These are phyloP conservation scores for Curvularia eragrostidis DNA, from an alignment of 2,329 filamentous ascomycete genomes.

Conservation along the genomic window DNA sequence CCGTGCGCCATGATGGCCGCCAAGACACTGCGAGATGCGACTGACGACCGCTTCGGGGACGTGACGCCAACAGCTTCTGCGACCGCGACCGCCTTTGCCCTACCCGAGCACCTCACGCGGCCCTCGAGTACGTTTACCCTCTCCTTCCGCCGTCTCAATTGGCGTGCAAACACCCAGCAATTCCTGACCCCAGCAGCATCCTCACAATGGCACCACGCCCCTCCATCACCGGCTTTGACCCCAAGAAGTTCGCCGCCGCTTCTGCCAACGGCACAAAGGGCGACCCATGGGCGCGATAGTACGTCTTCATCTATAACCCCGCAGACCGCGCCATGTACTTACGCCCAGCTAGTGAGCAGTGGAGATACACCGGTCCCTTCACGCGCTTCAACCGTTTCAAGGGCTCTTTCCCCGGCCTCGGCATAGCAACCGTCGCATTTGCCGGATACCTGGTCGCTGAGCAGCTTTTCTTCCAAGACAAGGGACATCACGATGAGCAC, in stretches of 20 bases:
- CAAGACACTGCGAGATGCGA: slow-evolving; percentile 23
- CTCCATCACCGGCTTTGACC: slow-evolving; percentile 92
- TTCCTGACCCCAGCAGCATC: slow-evolving; percentile 31
- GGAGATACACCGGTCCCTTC: slow-evolving; percentile 92
- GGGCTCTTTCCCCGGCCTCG: slow-evolving; percentile 84
- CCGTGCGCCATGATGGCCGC: slow-evolving; percentile 21
- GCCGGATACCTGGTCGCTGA: slow-evolving; percentile 89
- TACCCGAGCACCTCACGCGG: slow-evolving; percentile 30
- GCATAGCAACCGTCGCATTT: slow-evolving; percentile 91
- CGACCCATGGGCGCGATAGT: slow-evolving; percentile 70
- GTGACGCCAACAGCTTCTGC: slow-evolving; percentile 28
- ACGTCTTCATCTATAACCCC: slow-evolving; percentile 36
- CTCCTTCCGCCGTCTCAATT: slow-evolving; percentile 7
- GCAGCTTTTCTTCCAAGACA: slow-evolving; percentile 80
- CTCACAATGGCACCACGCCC: slow-evolving; percentile 61
- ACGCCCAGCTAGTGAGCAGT: slow-evolving; percentile 74
- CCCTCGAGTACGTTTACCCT: slow-evolving; percentile 33
- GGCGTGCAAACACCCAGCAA: neutral
- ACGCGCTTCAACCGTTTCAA: slow-evolving; percentile 89
- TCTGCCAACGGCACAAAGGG: slow-evolving; percentile 64
- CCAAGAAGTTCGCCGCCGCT: slow-evolving; percentile 77
- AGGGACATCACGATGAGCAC: slow-evolving; percentile 41
- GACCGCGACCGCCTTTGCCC: slow-evolving; percentile 27
- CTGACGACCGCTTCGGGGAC: slow-evolving; percentile 24
- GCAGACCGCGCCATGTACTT: slow-evolving; percentile 17